Evolutionary conservation across 768 basidiomycete species (phyloP).

Genomic region (Stropharia rugosoannulata): DNA sequence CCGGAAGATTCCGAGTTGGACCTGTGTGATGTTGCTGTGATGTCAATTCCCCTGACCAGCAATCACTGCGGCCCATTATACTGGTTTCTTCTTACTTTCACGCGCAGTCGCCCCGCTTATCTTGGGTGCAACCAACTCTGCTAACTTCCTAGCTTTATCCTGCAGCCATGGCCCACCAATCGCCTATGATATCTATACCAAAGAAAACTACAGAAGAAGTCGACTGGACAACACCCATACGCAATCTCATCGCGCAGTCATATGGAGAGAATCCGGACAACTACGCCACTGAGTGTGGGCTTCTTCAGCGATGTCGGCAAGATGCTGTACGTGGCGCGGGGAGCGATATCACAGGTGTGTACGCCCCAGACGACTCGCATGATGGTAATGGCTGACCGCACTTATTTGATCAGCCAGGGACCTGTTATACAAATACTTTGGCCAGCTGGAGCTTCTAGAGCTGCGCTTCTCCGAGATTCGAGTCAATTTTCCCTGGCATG

Average conservation of each 20-base stretch:
- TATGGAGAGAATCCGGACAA: slow-evolving; percentile 93
- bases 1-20: slow-evolving; percentile 2
- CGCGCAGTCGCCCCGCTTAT: too few species aligned
- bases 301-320: slow-evolving; percentile 88
- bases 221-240: slow-evolving; percentile 91
- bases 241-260: slow-evolving; percentile 81
- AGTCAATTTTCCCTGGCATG: slow-evolving; percentile 95
- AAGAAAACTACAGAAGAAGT: slow-evolving; percentile 95
- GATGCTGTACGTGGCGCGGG: slow-evolving; percentile 97
- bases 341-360: slow-evolving; percentile 87
- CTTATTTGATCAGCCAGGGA: neutral
- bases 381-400: neutral
- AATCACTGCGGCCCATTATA: too few species aligned
- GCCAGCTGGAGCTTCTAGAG: slow-evolving; percentile 96
- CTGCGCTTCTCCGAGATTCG: slow-evolving; percentile 95
- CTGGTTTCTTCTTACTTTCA: too few species aligned
- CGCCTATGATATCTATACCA: slow-evolving; percentile 90
- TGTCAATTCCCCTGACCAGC: too few species aligned
- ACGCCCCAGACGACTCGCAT: neutral
- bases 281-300: slow-evolving; percentile 80
- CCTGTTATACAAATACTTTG: slow-evolving; percentile 98
- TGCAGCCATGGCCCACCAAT: slow-evolving; percentile 65
- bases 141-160: neutral
- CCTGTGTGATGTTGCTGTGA: too few species aligned
- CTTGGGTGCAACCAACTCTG: too few species aligned